Evolutionary conservation across 371 early-diverging fungal species (phyloP), one percentile per base, ranked within the genome.

Genomic region (Lichtheimia hyalospora): DNA sequence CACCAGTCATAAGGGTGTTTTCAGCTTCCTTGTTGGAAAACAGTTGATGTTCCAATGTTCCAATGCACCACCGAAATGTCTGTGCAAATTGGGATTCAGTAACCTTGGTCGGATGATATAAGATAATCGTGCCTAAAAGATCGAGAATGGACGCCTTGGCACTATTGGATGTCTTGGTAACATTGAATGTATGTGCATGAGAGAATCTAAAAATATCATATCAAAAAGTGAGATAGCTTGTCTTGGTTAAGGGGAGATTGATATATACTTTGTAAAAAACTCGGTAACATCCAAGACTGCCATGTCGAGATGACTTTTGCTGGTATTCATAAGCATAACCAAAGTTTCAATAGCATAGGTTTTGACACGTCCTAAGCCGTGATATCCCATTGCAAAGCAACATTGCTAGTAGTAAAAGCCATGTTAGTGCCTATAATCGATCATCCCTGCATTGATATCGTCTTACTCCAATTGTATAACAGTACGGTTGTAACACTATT

Each of bases 241-340:
- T 6, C 10, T 41, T 21, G 15, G n/a, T n/a, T 14, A 21, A 25
- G 6, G 18, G 5, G 6, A 2, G 1, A 23, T 41, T 3, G 25
- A 2, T 24, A 61, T 68, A 42, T 91, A 77, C 67, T 84, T 80
- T 39, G 67, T 63, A 46, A 94, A 84, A 15, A 87, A 59, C 53
- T 89, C 79, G 60, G 89, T 85, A 15, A 92, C 86, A 61, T 93
- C 49, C 16, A 71, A 52, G 18, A 24, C 60, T 3, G 24, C 12
- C 3, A 44, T 49, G 15, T 71, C 65, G 25, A 74, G 28, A 28
- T 62, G 16, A 44, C 61, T 64, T 20, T 54, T 58, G 14, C 40
- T 56, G 5, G 49, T 20, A 13, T 73, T 51, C 12, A 73, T 3
- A 20, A 73, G 49, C 3, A 53, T 52, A 34, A 52, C 42, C 15